A percentile compares a stretch with the other conserved stretches of the same genome.
These are phyloP conservation scores for Stachybotrys echinatus DNA, from an alignment of 2,329 filamentous ascomycete genomes.

Conservation along the genomic window DNA sequence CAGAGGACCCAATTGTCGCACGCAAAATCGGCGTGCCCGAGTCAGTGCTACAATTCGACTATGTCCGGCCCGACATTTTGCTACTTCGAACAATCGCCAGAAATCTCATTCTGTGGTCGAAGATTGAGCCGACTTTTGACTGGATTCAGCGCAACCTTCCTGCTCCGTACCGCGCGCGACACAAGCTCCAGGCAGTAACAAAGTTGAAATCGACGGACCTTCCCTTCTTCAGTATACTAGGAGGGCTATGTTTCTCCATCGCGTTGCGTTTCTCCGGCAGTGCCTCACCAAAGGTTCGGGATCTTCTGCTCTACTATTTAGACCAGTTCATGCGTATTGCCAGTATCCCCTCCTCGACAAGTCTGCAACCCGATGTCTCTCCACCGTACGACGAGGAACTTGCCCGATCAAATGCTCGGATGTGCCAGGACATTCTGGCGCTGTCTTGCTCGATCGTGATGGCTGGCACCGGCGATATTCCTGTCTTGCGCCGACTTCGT, in stretches of 20 bases:
- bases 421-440: constrained; percentile 85
- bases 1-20: constrained; percentile 79
- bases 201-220: constrained; percentile 75
- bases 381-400: constrained; percentile 75
- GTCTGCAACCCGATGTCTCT: constrained; percentile 20
- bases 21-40: constrained; percentile 91
- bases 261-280: constrained; percentile 72
- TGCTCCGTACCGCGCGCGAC: constrained; percentile 56
- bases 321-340: constrained; percentile 81
- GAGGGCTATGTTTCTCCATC: constrained; percentile 79
- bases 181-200: constrained; percentile 53
- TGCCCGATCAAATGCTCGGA: constrained; percentile 74
- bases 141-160: constrained; percentile 79
- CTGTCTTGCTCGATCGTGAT: constrained; percentile 83
- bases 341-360: constrained; percentile 40
- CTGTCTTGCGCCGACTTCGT: constrained; percentile 78
- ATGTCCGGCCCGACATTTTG: constrained; percentile 88
- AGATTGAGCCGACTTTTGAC: constrained; percentile 64
- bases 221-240: constrained; percentile 87
- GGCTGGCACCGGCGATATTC: constrained; percentile 89
- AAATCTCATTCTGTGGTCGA: constrained; percentile 89
- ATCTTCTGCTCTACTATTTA: constrained; percentile 77
- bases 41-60: constrained; percentile 87
- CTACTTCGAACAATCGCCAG: constrained; percentile 83
- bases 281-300: constrained; percentile 63